Percentiles rank a stretch among this genome's conserved stretches.
phyloP scores from a whole-genome alignment of 2,329 filamentous ascomycete genomes.

The Lasiodiplodia sp. region DNA sequence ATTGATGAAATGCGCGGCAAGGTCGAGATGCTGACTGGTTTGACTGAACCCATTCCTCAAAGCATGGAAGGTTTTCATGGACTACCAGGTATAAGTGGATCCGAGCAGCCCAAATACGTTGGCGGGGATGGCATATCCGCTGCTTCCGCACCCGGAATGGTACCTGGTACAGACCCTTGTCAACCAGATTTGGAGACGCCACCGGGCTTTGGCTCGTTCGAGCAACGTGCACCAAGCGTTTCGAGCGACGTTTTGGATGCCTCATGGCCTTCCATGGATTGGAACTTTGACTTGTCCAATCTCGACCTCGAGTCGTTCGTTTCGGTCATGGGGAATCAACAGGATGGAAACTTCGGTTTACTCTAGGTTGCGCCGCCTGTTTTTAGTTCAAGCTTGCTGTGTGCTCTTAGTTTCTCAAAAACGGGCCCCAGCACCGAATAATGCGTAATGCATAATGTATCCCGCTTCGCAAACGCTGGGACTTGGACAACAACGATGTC shows the following conservation, averaged over 20 bases:
- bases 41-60: neutral
- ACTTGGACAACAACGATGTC: neutral
- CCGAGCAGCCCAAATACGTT: neutral
- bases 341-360: conserved; percentile 14
- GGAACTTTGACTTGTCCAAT: conserved; percentile 30
- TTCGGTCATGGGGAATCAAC: conserved; percentile 27
- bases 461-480: neutral
- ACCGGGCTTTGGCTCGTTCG: conserved; percentile 9
- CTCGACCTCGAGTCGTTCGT: conserved; percentile 28
- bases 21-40: conserved; percentile 22
- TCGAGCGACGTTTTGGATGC: conserved; percentile 21
- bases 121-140: neutral
- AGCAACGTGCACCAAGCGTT: conserved; percentile 19
- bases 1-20: conserved; percentile 20
- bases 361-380: neutral
- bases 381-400: neutral
- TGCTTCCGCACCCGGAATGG: neutral
- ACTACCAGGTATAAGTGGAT: neutral
- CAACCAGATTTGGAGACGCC: conserved; percentile 22
- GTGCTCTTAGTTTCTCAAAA: neutral
- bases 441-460: neutral
- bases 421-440: neutral
- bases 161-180: conserved; percentile 7
- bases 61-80: neutral
- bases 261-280: conserved; percentile 27